Evolutionary conservation across 164 flowering plant genomes (phyloP), one percentile per base, ranked within the genome.

Genomic region (Houttuynia cordata): DNA sequence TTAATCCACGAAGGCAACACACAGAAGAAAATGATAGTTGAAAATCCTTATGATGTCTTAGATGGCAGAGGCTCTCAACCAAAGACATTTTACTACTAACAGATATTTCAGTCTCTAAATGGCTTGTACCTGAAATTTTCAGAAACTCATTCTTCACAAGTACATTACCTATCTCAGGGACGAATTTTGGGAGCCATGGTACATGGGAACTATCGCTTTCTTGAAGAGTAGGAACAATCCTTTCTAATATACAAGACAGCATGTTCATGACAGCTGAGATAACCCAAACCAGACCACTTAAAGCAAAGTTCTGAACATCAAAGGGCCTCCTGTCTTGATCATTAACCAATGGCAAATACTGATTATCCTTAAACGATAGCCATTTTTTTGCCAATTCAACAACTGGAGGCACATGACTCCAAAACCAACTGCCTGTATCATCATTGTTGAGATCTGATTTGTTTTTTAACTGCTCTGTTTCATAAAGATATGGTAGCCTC

Each of bases 381-480:
- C 96, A 94, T 60, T 80, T 84, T 58, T 83, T 17, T 45, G 96
- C 96, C 34, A 68, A 56, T 66, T 91, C 95, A 79, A 94, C 73
- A 68, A 91, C 79, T 9, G 91, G 91, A 70, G 69, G 64, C 47
- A 80, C 89, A 67, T 74, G 76, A 62, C 74, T 77, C 99, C 99
- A 94, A 63, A 75, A 78, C 95, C 97, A 88, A 65, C 62, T 24
- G 62, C 73, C 91, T 57, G 25, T 39, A 51, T 73, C 77, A 71
- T 68, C 67, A 58, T 54, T 73, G 60, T 58, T 37, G 55, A 20
- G 53, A 10, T 67, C 52, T 22, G 18, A 51, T 61, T 59, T 66
- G 63, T 66, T 14, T 62, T 24, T 61, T 17, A 47, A 53, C 58
- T 67, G 63, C 56, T 57, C 70, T 57, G 64, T 66, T 40, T 77